Percentiles rank a stretch among this genome's conserved stretches.
Evolutionary conservation across 2,329 filamentous ascomycete species (phyloP).

Genomic region (Botrytis deweyae): DNA sequence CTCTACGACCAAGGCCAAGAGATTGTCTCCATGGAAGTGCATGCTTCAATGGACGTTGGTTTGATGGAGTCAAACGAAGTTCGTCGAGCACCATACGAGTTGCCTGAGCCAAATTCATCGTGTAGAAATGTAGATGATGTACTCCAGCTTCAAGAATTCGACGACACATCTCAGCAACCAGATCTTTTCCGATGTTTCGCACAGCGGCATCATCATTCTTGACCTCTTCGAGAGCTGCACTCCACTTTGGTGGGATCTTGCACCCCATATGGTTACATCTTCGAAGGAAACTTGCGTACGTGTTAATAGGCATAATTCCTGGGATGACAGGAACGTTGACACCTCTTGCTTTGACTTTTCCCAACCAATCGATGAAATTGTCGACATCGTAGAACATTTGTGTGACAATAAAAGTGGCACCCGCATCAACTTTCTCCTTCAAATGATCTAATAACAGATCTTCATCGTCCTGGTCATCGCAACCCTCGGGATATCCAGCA

Average conservation of each 20-base stretch:
- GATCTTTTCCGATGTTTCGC: conserved; percentile 79
- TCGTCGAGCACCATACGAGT: conserved; percentile 94
- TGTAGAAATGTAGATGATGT: conserved; percentile 94
- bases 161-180: conserved; percentile 88
- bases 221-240: conserved; percentile 79
- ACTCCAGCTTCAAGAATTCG: conserved; percentile 81
- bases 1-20: conserved; percentile 80
- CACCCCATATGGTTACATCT: conserved; percentile 90
- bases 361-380: conserved; percentile 89
- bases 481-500: conserved; percentile 93
- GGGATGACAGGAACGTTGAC: conserved; percentile 82
- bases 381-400: conserved; percentile 99
- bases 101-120: conserved; percentile 96
- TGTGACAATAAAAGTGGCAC: conserved; percentile 90
- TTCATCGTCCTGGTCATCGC: conserved; percentile 86
- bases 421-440: conserved; percentile 95
- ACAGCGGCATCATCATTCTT: conserved; percentile 97
- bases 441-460: conserved; percentile 85
- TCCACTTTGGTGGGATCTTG: conserved; percentile 77
- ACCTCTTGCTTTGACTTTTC: conserved; percentile 79
- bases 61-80: conserved; percentile 75
- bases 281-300: conserved; percentile 88
- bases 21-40: conserved; percentile 96
- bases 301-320: conserved; percentile 92
- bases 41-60: conserved; percentile 77